phyloP scores from a whole-genome alignment of 352 stramenopile species.

The Globisporangium takayamanum region DNA sequence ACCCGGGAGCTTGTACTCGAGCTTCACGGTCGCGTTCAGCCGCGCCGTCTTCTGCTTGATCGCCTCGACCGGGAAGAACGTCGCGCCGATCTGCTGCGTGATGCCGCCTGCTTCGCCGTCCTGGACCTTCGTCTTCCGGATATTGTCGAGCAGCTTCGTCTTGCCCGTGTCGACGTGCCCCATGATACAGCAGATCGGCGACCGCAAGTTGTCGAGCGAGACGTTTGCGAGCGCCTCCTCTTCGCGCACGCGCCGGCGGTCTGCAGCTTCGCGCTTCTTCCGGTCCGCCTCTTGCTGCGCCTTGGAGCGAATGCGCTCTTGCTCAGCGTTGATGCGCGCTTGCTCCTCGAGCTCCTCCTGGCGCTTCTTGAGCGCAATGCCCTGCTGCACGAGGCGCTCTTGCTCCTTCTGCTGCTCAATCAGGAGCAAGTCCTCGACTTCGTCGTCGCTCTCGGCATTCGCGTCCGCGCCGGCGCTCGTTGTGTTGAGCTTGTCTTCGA shows the following conservation, averaged over 20 bases:
- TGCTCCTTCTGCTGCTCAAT: slow-evolving; percentile 93
- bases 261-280: slow-evolving; percentile 73
- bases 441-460: slow-evolving; percentile 59
- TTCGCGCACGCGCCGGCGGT: slow-evolving; percentile 62
- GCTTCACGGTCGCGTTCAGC: slow-evolving; percentile 63
- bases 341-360: slow-evolving; percentile 84
- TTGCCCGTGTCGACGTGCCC: slow-evolving; percentile 98
- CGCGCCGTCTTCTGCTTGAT: slow-evolving; percentile 87
- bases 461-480: slow-evolving; percentile 20
- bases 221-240: slow-evolving; percentile 80
- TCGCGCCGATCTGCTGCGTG: slow-evolving; percentile 97
- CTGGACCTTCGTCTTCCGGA: slow-evolving; percentile 98
- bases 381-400: slow-evolving; percentile 87
- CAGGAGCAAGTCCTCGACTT: slow-evolving; percentile 91
- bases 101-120: slow-evolving; percentile 92
- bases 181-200: slow-evolving; percentile 99
- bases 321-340: slow-evolving; percentile 50
- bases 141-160: slow-evolving; percentile 99
- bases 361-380: slow-evolving; percentile 93
- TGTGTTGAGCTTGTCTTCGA: slow-evolving; percentile 76
- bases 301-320: slow-evolving; percentile 75
- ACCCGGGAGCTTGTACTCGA: slow-evolving; percentile 89
- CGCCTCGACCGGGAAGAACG: slow-evolving; percentile 92
- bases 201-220: slow-evolving; percentile 93
- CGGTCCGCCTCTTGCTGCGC: slow-evolving; percentile 77